phyloP scores from a whole-genome alignment of 805 yeast genomes.

The Clavispora fructus region DNA sequence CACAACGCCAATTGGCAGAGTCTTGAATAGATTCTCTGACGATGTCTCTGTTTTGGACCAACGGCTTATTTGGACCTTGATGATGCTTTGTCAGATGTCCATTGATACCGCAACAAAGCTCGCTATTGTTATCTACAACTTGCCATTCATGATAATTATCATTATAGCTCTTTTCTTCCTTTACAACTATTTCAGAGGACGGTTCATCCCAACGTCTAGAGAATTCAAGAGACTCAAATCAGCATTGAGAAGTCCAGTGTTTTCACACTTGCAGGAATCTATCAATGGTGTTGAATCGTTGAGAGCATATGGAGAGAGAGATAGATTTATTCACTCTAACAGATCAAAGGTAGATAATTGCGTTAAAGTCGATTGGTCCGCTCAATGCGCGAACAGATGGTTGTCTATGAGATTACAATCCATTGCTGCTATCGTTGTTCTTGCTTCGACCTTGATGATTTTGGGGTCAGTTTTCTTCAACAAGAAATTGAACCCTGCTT shows the following conservation, averaged over 20 bases:
- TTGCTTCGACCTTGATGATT: slow-evolving; percentile 22
- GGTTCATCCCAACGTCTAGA: slow-evolving; percentile 31
- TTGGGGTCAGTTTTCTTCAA: slow-evolving; percentile 20
- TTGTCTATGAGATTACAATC: slow-evolving; percentile 33
- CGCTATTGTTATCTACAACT: slow-evolving; percentile 24
- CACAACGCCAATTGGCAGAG: slow-evolving; percentile 37
- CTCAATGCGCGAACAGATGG: slow-evolving; percentile 29
- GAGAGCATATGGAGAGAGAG: slow-evolving; percentile 26
- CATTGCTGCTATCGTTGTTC: slow-evolving; percentile 30
- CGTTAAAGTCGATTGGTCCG: slow-evolving; percentile 18
- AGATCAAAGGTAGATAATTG: slow-evolving; percentile 21
- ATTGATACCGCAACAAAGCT: slow-evolving; percentile 24
- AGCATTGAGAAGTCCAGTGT: slow-evolving; percentile 27
- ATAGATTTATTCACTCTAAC: slow-evolving; percentile 23
- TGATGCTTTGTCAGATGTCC: slow-evolving; percentile 17
- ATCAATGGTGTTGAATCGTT: slow-evolving; percentile 33
- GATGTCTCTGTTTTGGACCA: slow-evolving; percentile 31
- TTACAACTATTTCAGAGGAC: slow-evolving; percentile 26
- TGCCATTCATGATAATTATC: slow-evolving; percentile 30
- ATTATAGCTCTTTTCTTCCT: slow-evolving; percentile 21
- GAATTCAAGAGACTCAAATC: slow-evolving; percentile 30
- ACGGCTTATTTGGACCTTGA: slow-evolving; percentile 28
- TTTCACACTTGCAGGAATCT: slow-evolving; percentile 34
- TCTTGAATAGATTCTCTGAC: slow-evolving; percentile 35
- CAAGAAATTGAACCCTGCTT: slow-evolving; percentile 24